Base-by-base conservation (phyloP, 768 basidiomycete species). In the Flagelloscypha sp. region DNA sequence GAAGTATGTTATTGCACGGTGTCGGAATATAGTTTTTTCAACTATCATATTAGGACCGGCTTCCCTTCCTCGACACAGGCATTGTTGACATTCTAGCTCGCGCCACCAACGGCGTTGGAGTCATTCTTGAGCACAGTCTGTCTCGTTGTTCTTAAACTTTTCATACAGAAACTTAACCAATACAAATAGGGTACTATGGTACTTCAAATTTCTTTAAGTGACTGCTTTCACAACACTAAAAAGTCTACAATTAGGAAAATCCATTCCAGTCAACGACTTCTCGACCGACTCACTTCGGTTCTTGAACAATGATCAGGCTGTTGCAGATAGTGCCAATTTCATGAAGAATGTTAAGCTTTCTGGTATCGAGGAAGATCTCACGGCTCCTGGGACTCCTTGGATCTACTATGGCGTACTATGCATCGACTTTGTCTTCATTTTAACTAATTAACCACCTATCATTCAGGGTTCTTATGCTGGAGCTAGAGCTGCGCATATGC, bases 61-160 rank as follows among this genome's bases (percentile, higher is more conserved):
- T 75, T 30, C 59, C 67, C 4, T 84, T 76, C 61, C 58, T 84
- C 15, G 79, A 86, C 43, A 81, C 74, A 0, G 86, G 92, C 2
- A 93, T 97, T 43, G 72, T 84, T 5, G 84, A 88, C 29, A 93
- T 95, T 39, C 63, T 97, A 37, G 66, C 85, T 2, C 79, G 73
- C 37, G 82, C 81, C 13, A 94, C 89, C 0, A 73, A 78, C n/a
- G 94, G 94, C 4, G 67, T 97, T 5, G 83, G 84, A 13, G 74
- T 95, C 27, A 75, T 97, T n/a, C 66, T 97, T 23, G 92, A 97
- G 54, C 92, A 97, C n/a, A n/a, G n/a, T n/a, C n/a, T n/a, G n/a
- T n/a, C n/a, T n/a, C n/a, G n/a, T n/a, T n/a, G n/a, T n/a, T n/a
- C n/a, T n/a, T n/a, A n/a, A n/a, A n/a, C n/a, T n/a, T n/a, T n/a